Base-by-base conservation (phyloP, 129 eudicot genomes). In the Scalesia atractyloides region DNA sequence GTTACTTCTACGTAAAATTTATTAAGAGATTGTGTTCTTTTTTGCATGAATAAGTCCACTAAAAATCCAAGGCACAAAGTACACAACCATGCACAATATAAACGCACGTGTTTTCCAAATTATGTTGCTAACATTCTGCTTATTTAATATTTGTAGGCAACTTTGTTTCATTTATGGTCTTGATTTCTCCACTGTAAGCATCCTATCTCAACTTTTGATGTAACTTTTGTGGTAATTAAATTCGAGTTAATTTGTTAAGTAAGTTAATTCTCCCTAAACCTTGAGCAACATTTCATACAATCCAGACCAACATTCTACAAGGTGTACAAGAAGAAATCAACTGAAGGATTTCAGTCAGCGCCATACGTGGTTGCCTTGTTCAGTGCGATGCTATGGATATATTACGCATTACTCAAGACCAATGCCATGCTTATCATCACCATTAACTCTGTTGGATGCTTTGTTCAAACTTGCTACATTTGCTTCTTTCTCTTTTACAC, bases 101-200 rank as follows among this genome's bases (percentile, higher is more conserved):
- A 50, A 14, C 16, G 26, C 11, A 48, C 46, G 16, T 37, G 66
- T 56, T 37, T 57, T 70, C 52, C 37, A 12, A 8, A 56, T 36
- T 15, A 9, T 30, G 69, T 44, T 60, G 59, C 30, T 73, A 62
- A 73, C 77, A 26, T 26, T 64, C 15, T 74, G 7, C 47, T 51
- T 37, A 7, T 74, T 48, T 9, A 19, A 14, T 34, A 34, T 52
- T 34, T 74, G 11, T 66, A 87, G 93, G 93, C 51, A 89, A 89
- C 54, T 58, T 84, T 19, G 87, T 86, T 68, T 89, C 96, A 49
- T 86, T 86, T 73, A 72, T 84, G 85, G 96, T 89, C 50, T 86
- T 60, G 65, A 44, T 86, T 82, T 79, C 96, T 5, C 96, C 92
- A 37, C 10, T 86, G 92, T 89, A 89, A 80, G 89, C 4, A 33